Percentiles rank a stretch among this genome's conserved stretches.
These are phyloP conservation scores for Chaetoceros muelleri DNA, from an alignment of 108 stramenopile species.

Conservation along the genomic window DNA sequence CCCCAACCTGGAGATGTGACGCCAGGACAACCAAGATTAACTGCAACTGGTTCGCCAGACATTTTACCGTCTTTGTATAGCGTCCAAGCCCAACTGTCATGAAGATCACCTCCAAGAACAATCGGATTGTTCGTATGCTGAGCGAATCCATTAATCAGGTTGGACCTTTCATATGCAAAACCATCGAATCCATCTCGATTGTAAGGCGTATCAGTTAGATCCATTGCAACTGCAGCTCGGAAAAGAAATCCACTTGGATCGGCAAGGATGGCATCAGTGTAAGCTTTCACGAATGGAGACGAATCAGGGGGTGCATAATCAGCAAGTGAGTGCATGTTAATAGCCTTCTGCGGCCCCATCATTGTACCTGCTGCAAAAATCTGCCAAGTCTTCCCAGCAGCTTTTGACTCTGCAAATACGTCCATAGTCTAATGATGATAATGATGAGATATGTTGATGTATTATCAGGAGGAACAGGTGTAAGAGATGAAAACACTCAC, in stretches of 20 bases:
- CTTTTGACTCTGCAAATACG: constrained; percentile 12
- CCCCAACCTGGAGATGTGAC: constrained; percentile 18
- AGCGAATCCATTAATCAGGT: constrained; percentile 9
- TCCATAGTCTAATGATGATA: too few relatives aligned
- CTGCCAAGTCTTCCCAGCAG: constrained; percentile 23
- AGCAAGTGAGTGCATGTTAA: not conserved
- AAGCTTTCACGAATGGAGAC: not conserved
- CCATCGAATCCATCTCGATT: constrained; percentile 17
- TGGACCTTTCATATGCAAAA: constrained; percentile 10
- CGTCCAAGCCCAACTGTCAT: constrained; percentile 17
- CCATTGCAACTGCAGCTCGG: constrained; percentile 2
- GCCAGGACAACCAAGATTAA: constrained; percentile 13
- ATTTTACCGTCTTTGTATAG: constrained; percentile 8
- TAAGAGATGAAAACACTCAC: too few relatives aligned
- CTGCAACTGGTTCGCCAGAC: constrained; percentile 8
- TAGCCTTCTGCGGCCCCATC: constrained; percentile 4
- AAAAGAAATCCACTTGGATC: not conserved
- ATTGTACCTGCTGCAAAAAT: constrained; percentile 5
- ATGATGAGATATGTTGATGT: not conserved
- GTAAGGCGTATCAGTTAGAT: not conserved
- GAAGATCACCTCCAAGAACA: constrained; percentile 15
- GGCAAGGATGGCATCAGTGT: not conserved
- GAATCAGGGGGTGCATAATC: not conserved
- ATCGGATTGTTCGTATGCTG: constrained; percentile 15
- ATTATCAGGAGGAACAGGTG: too few relatives aligned